Conservation (phyloP, 352 stramenopile species). For the Phytopythium oedochilum region DNA sequence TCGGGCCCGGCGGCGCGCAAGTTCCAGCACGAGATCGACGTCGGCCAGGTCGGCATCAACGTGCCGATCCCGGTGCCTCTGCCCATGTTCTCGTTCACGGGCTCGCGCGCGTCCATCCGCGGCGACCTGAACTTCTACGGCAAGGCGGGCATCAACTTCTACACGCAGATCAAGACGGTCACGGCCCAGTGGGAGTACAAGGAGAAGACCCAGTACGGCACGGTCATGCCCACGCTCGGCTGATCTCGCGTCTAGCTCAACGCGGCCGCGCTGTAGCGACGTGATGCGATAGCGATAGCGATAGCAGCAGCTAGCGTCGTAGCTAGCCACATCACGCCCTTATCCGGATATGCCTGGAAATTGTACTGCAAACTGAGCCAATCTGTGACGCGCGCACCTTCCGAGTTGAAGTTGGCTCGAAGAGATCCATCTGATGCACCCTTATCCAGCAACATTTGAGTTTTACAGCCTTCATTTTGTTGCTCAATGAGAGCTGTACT, state of each 20-base stretch:
- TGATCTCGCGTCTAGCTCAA: constrained; percentile 30
- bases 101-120: constrained; percentile 90
- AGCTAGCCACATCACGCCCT: too few relatives aligned
- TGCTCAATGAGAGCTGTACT: too few relatives aligned
- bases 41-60: constrained; percentile 96
- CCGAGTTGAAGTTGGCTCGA: too few relatives aligned
- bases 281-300: too few relatives aligned
- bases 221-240: constrained; percentile 91
- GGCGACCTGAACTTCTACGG: constrained; percentile 98
- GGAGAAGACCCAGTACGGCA: constrained; percentile 84
- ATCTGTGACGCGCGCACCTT: too few relatives aligned
- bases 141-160: constrained; percentile 96
- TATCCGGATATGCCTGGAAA: too few relatives aligned
- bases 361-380: too few relatives aligned
- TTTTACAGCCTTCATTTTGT: too few relatives aligned
- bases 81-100: constrained; percentile 98
- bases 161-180: constrained; percentile 98
- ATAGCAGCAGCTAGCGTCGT: too few relatives aligned
- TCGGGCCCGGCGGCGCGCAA: constrained; percentile 92
- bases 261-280: too few relatives aligned
- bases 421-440: too few relatives aligned
- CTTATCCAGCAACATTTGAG: too few relatives aligned
- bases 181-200: constrained; percentile 95
- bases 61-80: constrained; percentile 97
- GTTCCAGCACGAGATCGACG: constrained; percentile 96